phyloP scores from a whole-genome alignment of 2,329 filamentous ascomycete species.

The Calcarisporium arbuscula region DNA sequence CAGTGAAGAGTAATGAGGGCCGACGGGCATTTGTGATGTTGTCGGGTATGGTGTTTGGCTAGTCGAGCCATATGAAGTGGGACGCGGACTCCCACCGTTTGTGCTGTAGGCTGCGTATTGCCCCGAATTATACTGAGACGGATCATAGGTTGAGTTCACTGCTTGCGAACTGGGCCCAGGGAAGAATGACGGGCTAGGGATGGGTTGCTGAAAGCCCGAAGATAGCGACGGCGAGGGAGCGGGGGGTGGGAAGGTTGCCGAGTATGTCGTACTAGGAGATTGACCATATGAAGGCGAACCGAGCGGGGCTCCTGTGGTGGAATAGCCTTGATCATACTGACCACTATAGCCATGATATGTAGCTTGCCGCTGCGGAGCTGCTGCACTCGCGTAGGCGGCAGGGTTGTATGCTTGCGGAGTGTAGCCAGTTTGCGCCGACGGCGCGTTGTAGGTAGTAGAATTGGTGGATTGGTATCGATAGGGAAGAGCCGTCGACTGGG shows the following conservation, averaged over 20 bases:
- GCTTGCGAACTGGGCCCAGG: slow-evolving; percentile 17
- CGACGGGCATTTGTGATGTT: slow-evolving; percentile 46
- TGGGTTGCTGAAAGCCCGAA: slow-evolving; percentile 34
- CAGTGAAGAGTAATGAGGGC: slow-evolving; percentile 40
- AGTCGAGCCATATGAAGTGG: slow-evolving; percentile 25
- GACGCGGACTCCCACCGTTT: slow-evolving; percentile 32
- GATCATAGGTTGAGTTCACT: slow-evolving; percentile 29
- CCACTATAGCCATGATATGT: slow-evolving; percentile 43
- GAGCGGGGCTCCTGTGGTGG: slow-evolving; percentile 19
- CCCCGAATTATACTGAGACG: slow-evolving; percentile 21
- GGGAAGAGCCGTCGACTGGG: slow-evolving; percentile 46
- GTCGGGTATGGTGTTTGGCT: slow-evolving; percentile 46
- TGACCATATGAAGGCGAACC: slow-evolving; percentile 29
- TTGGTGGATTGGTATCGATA: slow-evolving; percentile 39
- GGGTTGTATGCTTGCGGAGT: slow-evolving; percentile 52
- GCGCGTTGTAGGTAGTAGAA: slow-evolving; percentile 19
- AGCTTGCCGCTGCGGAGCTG: slow-evolving; percentile 42
- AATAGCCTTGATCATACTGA: slow-evolving; percentile 36
- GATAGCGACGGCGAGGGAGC: slow-evolving; percentile 22
- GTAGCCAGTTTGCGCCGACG: slow-evolving; percentile 37
- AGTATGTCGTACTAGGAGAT: slow-evolving; percentile 29
- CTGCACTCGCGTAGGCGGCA: slow-evolving; percentile 48
- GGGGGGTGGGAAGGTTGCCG: slow-evolving; percentile 14
- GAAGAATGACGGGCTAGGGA: slow-evolving; percentile 29
- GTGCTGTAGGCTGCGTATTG: slow-evolving; percentile 30